phyloP scores from a whole-genome alignment of 2,329 filamentous ascomycete species.

The Tympanopsis confertula region DNA sequence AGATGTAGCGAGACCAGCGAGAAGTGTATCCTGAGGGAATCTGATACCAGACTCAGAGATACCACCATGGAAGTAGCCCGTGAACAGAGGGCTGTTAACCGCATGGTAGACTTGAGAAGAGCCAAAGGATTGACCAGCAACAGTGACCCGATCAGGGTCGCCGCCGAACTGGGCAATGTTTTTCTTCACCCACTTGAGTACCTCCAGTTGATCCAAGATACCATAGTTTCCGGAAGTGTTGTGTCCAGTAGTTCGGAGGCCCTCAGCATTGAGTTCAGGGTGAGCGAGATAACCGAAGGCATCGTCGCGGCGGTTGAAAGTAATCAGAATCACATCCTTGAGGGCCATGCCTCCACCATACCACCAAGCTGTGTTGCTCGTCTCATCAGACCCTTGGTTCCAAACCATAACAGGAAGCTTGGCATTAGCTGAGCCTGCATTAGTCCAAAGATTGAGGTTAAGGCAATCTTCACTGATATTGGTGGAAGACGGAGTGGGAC shows the following conservation, averaged over 20 bases:
- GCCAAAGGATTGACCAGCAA: constrained; percentile 8
- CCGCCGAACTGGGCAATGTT: constrained; percentile 6
- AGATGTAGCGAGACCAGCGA: constrained; percentile 14
- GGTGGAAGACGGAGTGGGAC: constrained; percentile 6
- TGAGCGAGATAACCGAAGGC: constrained; percentile 6
- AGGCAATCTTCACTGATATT: constrained; percentile 15
- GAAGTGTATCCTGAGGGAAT: constrained; percentile 14
- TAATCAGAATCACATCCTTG: constrained; percentile 14
- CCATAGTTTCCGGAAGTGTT: constrained; percentile 6
- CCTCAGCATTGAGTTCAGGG: constrained; percentile 6
- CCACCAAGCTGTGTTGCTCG: constrained; percentile 11
- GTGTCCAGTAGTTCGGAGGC: constrained; percentile 4
- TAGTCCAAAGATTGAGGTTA: constrained; percentile 17
- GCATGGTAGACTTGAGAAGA: constrained; percentile 16
- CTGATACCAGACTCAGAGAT: constrained; percentile 16
- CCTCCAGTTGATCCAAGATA: constrained; percentile 5
- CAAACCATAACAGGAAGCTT: constrained; percentile 16
- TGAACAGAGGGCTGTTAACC: constrained; percentile 15
- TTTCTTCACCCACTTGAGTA: constrained; percentile 5
- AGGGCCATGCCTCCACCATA: constrained; percentile 15
- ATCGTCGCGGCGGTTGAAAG: constrained; percentile 9
- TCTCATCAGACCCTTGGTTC: constrained; percentile 15
- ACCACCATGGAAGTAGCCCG: constrained; percentile 14
- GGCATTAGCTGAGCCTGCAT: constrained; percentile 7
- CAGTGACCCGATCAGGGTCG: constrained; percentile 5